These are phyloP conservation scores for Protomyces inundatus DNA, from an alignment of 1,139 yeast species.

Conservation along the genomic window DNA sequence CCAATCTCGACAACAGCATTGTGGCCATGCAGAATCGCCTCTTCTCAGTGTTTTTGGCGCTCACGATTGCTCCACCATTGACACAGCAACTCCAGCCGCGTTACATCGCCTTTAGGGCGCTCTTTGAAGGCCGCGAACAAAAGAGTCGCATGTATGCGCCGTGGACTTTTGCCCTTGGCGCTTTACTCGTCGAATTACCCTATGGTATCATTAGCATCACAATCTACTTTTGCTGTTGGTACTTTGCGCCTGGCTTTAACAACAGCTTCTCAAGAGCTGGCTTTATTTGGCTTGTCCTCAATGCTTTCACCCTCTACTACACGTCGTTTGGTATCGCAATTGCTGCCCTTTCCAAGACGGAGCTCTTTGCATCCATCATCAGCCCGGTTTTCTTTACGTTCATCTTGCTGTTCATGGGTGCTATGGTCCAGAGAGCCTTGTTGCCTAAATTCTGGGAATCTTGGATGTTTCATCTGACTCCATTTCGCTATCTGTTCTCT, in stretches of 20 bases:
- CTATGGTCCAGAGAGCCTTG: constrained; percentile 51
- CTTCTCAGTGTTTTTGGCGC: constrained; percentile 51
- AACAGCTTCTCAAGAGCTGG: constrained; percentile 44
- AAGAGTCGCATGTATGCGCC: constrained; percentile 62
- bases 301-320: constrained; percentile 55
- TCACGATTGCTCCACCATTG: constrained; percentile 50
- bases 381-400: constrained; percentile 51
- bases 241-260: constrained; percentile 48
- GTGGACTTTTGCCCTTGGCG: constrained; percentile 54
- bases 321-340: constrained; percentile 52
- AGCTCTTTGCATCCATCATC: constrained; percentile 57
- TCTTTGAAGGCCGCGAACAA: constrained; percentile 71
- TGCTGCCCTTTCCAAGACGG: constrained; percentile 55
- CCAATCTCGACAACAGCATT: constrained; percentile 36
- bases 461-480: constrained; percentile 68
- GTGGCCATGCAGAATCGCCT: constrained; percentile 39
- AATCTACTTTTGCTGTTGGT: constrained; percentile 64
- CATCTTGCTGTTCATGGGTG: constrained; percentile 55
- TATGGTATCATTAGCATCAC: constrained; percentile 65
- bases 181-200: constrained; percentile 67
- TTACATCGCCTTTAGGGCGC: constrained; percentile 56
- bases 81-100: constrained; percentile 52
- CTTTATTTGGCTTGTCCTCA: constrained; percentile 49
- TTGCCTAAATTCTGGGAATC: constrained; percentile 53
- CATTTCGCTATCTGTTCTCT: constrained; percentile 61